Evolutionary conservation across 441 rosid species (phyloP).

Genomic region (Isatis lusitanica): DNA sequence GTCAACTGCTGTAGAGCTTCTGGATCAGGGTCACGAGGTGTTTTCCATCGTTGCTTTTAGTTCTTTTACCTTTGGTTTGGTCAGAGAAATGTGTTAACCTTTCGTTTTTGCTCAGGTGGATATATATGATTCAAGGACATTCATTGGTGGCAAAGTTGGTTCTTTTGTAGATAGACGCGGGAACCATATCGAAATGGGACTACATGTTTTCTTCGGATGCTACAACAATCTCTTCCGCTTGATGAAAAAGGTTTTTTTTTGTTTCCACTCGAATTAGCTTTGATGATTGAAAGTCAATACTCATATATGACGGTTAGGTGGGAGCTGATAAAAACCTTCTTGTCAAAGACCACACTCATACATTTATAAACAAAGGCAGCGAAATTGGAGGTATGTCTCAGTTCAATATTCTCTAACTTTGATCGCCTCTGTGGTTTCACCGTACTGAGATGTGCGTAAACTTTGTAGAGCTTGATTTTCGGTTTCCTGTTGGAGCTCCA

Average conservation of each 20-base stretch:
- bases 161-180: slow-evolving; percentile 93
- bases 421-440: not conserved
- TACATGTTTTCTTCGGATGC: slow-evolving; percentile 98
- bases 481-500: slow-evolving; percentile 94
- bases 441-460: slow-evolving; percentile 13
- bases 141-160: slow-evolving; percentile 98
- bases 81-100: not conserved
- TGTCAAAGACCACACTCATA: slow-evolving; percentile 94
- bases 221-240: slow-evolving; percentile 94
- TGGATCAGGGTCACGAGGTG: slow-evolving; percentile 98
- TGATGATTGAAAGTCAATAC: not conserved
- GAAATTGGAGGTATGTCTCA: slow-evolving; percentile 70
- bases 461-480: slow-evolving; percentile 91
- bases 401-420: slow-evolving; percentile 2
- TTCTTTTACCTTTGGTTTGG: slow-evolving; percentile 8
- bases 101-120: slow-evolving; percentile 61
- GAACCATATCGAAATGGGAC: slow-evolving; percentile 97
- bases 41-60: slow-evolving; percentile 14
- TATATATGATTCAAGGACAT: slow-evolving; percentile 84
- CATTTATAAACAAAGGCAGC: slow-evolving; percentile 91
- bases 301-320: slow-evolving; percentile 48
- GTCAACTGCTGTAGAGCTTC: slow-evolving; percentile 96
- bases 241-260: slow-evolving; percentile 75
- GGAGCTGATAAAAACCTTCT: slow-evolving; percentile 92
- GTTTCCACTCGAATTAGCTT: not conserved